Base-by-base conservation (phyloP, 495 filamentous ascomycete species). In the Aspergillus hancockii region DNA sequence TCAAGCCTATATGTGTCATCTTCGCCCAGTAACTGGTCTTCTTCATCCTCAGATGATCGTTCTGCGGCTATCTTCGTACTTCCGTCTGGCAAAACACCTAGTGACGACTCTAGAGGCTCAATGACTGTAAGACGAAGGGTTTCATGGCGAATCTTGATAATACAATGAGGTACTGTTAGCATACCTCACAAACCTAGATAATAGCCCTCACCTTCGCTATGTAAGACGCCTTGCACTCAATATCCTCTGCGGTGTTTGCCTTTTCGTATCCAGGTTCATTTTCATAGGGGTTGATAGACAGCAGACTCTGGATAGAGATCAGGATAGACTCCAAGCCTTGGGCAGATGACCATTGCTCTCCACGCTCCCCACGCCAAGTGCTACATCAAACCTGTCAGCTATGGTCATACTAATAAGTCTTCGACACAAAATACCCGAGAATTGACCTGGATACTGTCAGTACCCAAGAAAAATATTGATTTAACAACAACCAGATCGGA, bases 221-320 rank as follows among this genome's bases (percentile, higher is more conserved):
- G 72, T 98, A 98, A n/a, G 84, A 75, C 58, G 86, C 81, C 71
- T 90, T 90, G 49, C 87, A 82, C 68, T 88, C 84, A 75, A 90
- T 87, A 67, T 96, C 89, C 12, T 80, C 72, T 4, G 78, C 72
- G 21, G 83, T 81, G 32, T 85, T 86, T 19, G 86, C 83, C 52
- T 88, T 82, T 64, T 97, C 94, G 63, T 89, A 97, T 9, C 94
- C 94, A 18, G 94, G 94, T 67, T 98, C 94, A 63, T 97, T 96
- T 71, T 94, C 91, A 71, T 96, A 98, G 0, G 94, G 94, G 69
- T 97, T 96, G 22, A 84, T 74, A 1, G 92, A 95, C 88, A 98
- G 92, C 28, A 98, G 78, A 66, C 92, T 97, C 71, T 98, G 94
- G 54, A 98, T 97, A 6, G 94, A 98, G 31, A 98, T 85, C 31